phyloP scores from a whole-genome alignment of 2,329 filamentous ascomycete genomes.

The Xylariaceae sp. region DNA sequence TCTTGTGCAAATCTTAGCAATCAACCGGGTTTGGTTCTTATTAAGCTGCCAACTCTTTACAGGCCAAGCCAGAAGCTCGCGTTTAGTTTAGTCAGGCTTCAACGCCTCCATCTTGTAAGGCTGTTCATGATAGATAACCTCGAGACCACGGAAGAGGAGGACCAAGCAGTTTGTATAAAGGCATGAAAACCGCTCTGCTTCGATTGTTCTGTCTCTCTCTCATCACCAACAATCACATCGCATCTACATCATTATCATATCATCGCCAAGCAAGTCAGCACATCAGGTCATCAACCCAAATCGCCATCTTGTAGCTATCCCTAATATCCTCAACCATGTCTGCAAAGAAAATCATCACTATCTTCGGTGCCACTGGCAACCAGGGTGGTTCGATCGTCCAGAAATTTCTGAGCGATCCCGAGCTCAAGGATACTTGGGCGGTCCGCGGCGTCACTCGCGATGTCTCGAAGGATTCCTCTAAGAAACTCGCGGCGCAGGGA shows the following conservation, averaged over 20 bases:
- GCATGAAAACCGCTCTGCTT: background rate
- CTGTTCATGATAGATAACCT: too few relatives aligned
- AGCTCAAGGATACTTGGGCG: constrained; percentile 43
- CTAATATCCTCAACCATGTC: constrained; percentile 17
- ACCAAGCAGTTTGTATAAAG: background rate
- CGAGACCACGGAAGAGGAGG: too few relatives aligned
- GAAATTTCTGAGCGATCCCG: constrained; percentile 35
- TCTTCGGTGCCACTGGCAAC: constrained; percentile 57
- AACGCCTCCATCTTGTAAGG: too few relatives aligned
- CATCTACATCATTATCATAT: background rate
- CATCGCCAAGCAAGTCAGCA: background rate
- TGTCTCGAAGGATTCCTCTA: constrained; percentile 38
- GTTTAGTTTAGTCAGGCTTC: too few relatives aligned
- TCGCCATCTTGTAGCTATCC: background rate
- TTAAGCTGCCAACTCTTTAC: too few relatives aligned
- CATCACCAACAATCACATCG: background rate
- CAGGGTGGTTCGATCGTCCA: constrained; percentile 56
- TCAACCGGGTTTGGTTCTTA: too few relatives aligned
- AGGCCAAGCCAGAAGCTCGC: too few relatives aligned
- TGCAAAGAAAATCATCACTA: constrained; percentile 44
- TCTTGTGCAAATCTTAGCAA: too few relatives aligned
- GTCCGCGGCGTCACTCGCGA: constrained; percentile 56
- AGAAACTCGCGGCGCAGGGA: constrained; percentile 21
- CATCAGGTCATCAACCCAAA: background rate
- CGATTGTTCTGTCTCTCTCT: background rate